Evolutionary conservation across 139 green algal species (phyloP), one percentile per base, ranked within the genome.

Genomic region (Pycnococcus provasolii): DNA sequence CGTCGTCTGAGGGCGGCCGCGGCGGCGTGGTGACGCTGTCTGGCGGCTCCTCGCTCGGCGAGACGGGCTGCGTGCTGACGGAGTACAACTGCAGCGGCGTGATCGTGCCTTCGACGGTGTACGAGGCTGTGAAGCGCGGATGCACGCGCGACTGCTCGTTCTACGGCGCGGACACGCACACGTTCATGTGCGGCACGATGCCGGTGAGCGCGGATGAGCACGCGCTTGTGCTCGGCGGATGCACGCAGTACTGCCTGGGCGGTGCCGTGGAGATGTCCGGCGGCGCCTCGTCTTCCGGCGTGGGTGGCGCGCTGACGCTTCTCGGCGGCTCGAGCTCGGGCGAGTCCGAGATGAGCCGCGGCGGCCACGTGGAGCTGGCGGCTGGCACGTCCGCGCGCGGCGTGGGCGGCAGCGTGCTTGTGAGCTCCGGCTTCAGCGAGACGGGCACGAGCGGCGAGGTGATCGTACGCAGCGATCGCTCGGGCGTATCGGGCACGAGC

Each of bases 191-290:
- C 53, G 53, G 53, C 5, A 60, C 53, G 15, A 60, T 60, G 53
- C 15, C 39, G 6, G 53, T 60, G 53, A 60, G 15, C 53, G 8
- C 6, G 13, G 53, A 15, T 39, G 8, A 60, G 8, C 8, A 37
- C 8, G 4, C 8, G 4, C 15, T 26, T 51, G 58, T 64, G 42
- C 7, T 48, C 4, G 58, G 42, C 5, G 58, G 58, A 11, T 64
- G 58, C 58, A 64, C 58, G 13, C 58, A 64, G 58, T 39, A 64
- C 45, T 64, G 58, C 58, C 40, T 64, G 42, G 58, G 58, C 7
- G 58, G 58, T 15, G 58, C 58, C 7, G 58, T 64, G 11, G 58
- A 64, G 58, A 13, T 64, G 8, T 40, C 7, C 5, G 58, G 58
- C 8, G 58, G 58, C 4, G 37, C 39, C 7, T 64, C 58, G 4